Conservation (phyloP, 148 eudicot species). For the Bassia scoparia region DNA sequence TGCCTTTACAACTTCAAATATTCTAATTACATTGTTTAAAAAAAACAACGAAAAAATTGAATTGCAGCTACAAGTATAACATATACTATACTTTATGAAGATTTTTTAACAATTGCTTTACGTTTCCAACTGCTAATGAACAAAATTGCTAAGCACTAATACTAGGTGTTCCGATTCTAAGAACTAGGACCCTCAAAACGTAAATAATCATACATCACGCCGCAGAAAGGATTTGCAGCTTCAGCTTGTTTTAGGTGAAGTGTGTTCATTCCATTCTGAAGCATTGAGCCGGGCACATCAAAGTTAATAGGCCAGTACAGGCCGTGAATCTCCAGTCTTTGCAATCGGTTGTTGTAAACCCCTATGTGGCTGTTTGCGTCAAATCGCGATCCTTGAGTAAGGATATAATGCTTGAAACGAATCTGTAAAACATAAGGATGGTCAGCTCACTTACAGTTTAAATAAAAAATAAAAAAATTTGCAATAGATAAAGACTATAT, state of each 20-base stretch:
- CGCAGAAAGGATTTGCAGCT: conserved; percentile 12
- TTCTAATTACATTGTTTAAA: too few species aligned
- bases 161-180: background rate
- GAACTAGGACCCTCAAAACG: conserved; percentile 25
- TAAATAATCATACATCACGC: conserved; percentile 29
- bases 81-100: too few species aligned
- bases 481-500: background rate
- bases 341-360: conserved; percentile 30
- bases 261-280: conserved; percentile 28
- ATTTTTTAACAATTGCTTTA: too few species aligned
- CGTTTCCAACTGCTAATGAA: too few species aligned
- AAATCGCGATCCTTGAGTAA: conserved; percentile 5
- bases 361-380: conserved; percentile 21
- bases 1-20: too few species aligned
- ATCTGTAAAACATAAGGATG: conserved; percentile 19
- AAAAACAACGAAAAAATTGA: too few species aligned
- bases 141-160: background rate
- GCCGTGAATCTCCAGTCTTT: conserved; percentile 34
- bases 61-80: too few species aligned
- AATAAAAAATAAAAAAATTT: too few species aligned
- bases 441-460: too few species aligned
- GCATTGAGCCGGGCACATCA: conserved; percentile 14
- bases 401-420: conserved; percentile 20
- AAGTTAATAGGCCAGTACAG: conserved; percentile 17
- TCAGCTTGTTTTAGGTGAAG: conserved; percentile 24